Evolutionary conservation across 495 filamentous ascomycete species (phyloP), one percentile per base, ranked within the genome.

Genomic region (Platismatia glauca): DNA sequence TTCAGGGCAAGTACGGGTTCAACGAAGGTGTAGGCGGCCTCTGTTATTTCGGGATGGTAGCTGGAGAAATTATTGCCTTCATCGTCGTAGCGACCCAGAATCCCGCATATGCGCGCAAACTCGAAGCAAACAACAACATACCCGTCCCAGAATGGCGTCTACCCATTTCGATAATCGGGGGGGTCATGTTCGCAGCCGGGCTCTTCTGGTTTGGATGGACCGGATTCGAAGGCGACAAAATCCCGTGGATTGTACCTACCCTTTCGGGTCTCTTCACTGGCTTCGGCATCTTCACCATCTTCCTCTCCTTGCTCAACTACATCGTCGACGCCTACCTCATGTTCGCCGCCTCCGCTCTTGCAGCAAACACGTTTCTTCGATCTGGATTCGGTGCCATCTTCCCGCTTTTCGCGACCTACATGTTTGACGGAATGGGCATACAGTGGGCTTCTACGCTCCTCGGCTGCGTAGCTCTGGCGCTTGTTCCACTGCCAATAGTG

Each of bases 161-260:
- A 5, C 71, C 81, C 0, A 79, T 79, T 27, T 82, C 86, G 74
- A 80, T 87, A 67, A 62, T 81, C 33, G 85, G 83, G 1, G 78
- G 75, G 1, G 65, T 80, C 18, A 69, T 84, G 46, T 68, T 87
- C 18, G 82, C 84, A 5, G 75, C 78, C 50, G 84, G 84, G 1
- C 73, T 86, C 12, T 86, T 87, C 72, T 84, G 82, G 78, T 87
- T 86, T 65, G 84, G 78, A 43, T 87, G 84, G 85, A 85, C 83
- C 4, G 77, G 78, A 5, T 62, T 69, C 55, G 71, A 73, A 1
- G 60, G 70, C 48, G 72, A 77, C 18, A 43, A 46, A 4, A 69
- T 59, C 20, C 68, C 68, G 20, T 82, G 79, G 81, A 71, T 75
- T 4, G 74, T 77, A 3, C 81, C 79, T 60, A 76, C 80, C 44